Base-by-base conservation (phyloP, 2,329 filamentous ascomycete species). In the Talaromyces rugulosus region DNA sequence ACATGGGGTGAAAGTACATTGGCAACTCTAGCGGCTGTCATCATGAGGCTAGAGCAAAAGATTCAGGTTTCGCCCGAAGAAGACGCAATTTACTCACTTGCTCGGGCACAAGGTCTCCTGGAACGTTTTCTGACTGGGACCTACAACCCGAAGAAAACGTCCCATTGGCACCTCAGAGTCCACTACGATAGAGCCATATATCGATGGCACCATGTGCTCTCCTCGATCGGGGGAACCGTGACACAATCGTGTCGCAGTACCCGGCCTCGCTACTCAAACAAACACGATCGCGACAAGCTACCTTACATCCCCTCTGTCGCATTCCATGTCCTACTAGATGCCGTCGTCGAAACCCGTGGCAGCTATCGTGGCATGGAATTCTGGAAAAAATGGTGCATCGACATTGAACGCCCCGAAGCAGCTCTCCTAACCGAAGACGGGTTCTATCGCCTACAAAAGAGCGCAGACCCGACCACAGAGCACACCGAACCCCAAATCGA, bases 321-420 rank as follows among this genome's bases (percentile, higher is more conserved):
- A 5, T 86, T 87, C 75, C 82, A 85, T 63, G 67, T 69, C 18
- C 64, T 86, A 6, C 80, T 89, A 6, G 75, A 80, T 51, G 83
- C 82, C n/a, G 75, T 87, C 8, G 80, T 84, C 2, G 77, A 81
- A 31, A 74, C 75, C 0, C 78, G 81, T 54, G 82, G 81, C 59
- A 81, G 78, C 61, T 60, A 65, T 9, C 75, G 75, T 36, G 87
- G 82, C 62, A 79, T 75, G 61, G 72, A 67, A 4, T 66, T 86
- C 36, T 82, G 83, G 61, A 70, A 80, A 9, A 72, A 70, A 40
- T 86, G 83, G 78, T 82, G 79, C 58, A 65, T 75, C 36, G 68
- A 72, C 50, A 68, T 68, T 63, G 36, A 63, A 59, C 33, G 71
- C 68, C 52, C 66, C 66, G 36, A 67, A 66, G 18, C 64, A 67